Evolutionary conservation across 345 rosid species (phyloP), one percentile per base, ranked within the genome.

Genomic region (Bruguiera gymnorhiza): DNA sequence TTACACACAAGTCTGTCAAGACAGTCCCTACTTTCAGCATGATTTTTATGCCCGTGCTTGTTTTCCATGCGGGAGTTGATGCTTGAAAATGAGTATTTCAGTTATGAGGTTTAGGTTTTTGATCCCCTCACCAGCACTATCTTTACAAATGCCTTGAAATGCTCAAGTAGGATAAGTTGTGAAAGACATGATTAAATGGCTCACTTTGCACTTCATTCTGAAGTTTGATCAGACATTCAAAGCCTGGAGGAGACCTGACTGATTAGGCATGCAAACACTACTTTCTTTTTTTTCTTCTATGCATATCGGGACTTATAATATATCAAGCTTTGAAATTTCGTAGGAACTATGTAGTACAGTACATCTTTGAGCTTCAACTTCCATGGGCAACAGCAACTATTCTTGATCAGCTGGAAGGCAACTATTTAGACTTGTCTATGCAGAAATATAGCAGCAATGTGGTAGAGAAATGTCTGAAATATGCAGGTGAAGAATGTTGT

Each of bases 371-470:
- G 80, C 93, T 88, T 68, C 77, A 48, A 6, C 85, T 86, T 74
- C 84, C 86, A 7, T 82, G 84, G 86, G 96, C 90, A 29, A 71
- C 72, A 18, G 65, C 59, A 26, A 75, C 82, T 65, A 85, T 88
- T 65, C 83, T 89, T 26, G 82, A 86, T 68, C 90, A 83, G 61
- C 69, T 92, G 80, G 83, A 82, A 77, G 96, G 96, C 48, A 84
- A 80, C 70, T 89, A 79, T 69, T 88, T 86, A n/a, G 92, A 82
- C 73, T 81, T 92, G 68, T 84, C 97, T 9, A 78, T 89, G 90
- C 95, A 86, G 84, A 92, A 92, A 70, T 92, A 89, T 72, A 86
- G 96, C 81, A 92, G 97, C 80, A 92, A 92, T 60, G 97, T 92
- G 65, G 96, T 92, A 36, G 97, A 92, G 82, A 89, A 84, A 73